Percentiles rank a stretch among this genome's conserved stretches.
These are phyloP conservation scores for Talaromyces stipitatus DNA, from an alignment of 495 filamentous ascomycete species.

Conservation along the genomic window DNA sequence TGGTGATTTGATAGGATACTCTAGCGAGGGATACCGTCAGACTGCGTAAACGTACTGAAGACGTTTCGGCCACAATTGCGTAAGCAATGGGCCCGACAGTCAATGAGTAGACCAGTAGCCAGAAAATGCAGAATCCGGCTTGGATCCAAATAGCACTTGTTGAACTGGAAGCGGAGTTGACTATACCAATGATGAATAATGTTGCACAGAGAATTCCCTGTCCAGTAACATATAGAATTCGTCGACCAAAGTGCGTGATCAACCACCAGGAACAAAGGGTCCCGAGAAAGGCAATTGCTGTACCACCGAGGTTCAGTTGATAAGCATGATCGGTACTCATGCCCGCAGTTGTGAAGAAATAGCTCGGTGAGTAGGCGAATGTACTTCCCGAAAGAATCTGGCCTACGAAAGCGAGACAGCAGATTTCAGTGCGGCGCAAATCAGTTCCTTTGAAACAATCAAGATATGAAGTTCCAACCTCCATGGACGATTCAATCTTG, in stretches of 20 bases:
- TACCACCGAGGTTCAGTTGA: constrained; percentile 19
- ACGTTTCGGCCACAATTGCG: constrained; percentile 62
- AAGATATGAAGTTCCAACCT: constrained; percentile 33
- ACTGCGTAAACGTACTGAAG: constrained; percentile 56
- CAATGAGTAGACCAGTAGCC: constrained; percentile 59
- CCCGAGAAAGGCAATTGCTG: constrained; percentile 21
- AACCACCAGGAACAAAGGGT: constrained; percentile 20
- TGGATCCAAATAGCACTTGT: constrained; percentile 23
- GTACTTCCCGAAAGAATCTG: constrained; percentile 33
- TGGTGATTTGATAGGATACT: constrained; percentile 57
- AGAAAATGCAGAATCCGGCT: constrained; percentile 54
- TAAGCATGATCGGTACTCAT: constrained; percentile 33
- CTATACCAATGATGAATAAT: constrained; percentile 52
- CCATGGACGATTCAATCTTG: constrained; percentile 50
- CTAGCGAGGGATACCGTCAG: constrained; percentile 59
- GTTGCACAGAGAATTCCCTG: constrained; percentile 37
- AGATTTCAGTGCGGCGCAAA: constrained; percentile 36
- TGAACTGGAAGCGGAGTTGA: constrained; percentile 45
- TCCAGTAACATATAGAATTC: constrained; percentile 46
- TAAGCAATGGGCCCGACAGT: constrained; percentile 68
- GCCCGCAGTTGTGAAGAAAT: constrained; percentile 58
- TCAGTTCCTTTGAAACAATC: constrained; percentile 39
- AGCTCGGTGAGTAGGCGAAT: constrained; percentile 48
- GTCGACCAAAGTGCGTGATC: constrained; percentile 37
- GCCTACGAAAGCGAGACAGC: constrained; percentile 31